Evolutionary conservation across 73 alveolate genomes (phyloP).

Genomic region (Paramecium octaurelia): DNA sequence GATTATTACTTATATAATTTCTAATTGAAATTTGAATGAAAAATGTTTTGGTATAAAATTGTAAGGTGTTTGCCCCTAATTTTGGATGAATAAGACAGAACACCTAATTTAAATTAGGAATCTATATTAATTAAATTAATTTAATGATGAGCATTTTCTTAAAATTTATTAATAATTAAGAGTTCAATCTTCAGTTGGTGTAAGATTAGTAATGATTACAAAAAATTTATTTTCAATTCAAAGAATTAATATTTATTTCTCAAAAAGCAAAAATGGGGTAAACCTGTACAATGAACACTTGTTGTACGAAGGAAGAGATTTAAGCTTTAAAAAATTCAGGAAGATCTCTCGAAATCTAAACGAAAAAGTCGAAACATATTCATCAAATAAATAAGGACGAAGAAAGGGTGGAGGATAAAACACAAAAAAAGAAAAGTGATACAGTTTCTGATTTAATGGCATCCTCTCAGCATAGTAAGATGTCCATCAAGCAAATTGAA

Average conservation of each 20-base stretch:
- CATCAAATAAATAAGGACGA: background rate
- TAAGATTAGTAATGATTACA: background rate
- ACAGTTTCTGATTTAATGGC: slow-evolving; percentile 16
- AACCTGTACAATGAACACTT: background rate
- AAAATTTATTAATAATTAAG: background rate
- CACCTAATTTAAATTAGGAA: background rate
- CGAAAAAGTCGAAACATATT: background rate
- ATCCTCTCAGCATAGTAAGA: background rate
- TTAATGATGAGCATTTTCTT: background rate
- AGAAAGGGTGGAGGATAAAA: background rate
- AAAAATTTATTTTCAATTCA: background rate
- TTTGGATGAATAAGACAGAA: background rate
- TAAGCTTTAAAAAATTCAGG: background rate
- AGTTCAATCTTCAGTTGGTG: background rate
- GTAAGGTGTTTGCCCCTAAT: background rate
- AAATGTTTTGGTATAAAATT: no score
- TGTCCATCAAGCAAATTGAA: slow-evolving; percentile 1
- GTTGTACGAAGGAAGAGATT: slow-evolving; percentile 14
- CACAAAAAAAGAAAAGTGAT: slow-evolving; percentile 9
- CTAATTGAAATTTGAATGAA: background rate
- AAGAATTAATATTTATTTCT: background rate
- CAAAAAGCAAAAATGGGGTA: background rate
- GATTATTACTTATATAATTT: background rate
- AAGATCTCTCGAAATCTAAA: background rate
- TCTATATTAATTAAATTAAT: background rate